These are phyloP conservation scores for Simmondsia chinensis DNA, from an alignment of 148 eudicot genomes.

Conservation along the genomic window DNA sequence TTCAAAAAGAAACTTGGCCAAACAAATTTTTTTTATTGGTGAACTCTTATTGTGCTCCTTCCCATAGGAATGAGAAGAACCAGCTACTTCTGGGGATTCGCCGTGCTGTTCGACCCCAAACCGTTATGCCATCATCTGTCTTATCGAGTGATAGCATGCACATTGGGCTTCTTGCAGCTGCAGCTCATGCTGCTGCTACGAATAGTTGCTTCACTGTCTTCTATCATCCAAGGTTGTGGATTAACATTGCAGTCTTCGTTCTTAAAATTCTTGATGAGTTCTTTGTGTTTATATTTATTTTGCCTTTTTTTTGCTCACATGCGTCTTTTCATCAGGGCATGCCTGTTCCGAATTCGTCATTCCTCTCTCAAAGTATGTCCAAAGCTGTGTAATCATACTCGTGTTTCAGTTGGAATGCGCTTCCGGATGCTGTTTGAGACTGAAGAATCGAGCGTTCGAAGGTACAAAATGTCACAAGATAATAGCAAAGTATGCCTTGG, in stretches of 20 bases:
- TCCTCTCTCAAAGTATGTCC: slow-evolving; percentile 77
- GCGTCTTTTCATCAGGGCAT: slow-evolving; percentile 51
- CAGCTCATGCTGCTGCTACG: slow-evolving; percentile 99
- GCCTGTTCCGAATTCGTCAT: slow-evolving; percentile 97
- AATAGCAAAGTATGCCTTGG: too few species aligned
- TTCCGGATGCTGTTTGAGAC: slow-evolving; percentile 99
- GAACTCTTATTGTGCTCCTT: too few species aligned
- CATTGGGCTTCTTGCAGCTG: slow-evolving; percentile 97
- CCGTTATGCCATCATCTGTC: slow-evolving; percentile 99
- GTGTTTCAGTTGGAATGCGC: slow-evolving; percentile 98
- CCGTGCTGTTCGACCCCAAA: slow-evolving; percentile 87
- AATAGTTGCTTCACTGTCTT: slow-evolving; percentile 94
- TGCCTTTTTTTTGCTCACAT: slow-evolving; percentile 9
- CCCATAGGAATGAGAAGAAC: slow-evolving; percentile 86
- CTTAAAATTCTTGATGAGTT: not conserved
- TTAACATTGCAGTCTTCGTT: not conserved
- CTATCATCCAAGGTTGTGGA: slow-evolving; percentile 74
- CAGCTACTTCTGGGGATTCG: slow-evolving; percentile 96
- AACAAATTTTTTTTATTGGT: too few species aligned
- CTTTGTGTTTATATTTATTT: not conserved
- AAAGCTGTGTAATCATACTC: slow-evolving; percentile 96
- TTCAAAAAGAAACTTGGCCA: too few species aligned
- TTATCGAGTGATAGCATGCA: slow-evolving; percentile 99
- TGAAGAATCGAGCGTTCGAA: slow-evolving; percentile 97
- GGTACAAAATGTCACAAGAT: too few species aligned